A percentile compares a stretch with the other conserved stretches of the same genome.
phyloP scores from a whole-genome alignment of 331 rosid species.

The Malus hybrid region DNA sequence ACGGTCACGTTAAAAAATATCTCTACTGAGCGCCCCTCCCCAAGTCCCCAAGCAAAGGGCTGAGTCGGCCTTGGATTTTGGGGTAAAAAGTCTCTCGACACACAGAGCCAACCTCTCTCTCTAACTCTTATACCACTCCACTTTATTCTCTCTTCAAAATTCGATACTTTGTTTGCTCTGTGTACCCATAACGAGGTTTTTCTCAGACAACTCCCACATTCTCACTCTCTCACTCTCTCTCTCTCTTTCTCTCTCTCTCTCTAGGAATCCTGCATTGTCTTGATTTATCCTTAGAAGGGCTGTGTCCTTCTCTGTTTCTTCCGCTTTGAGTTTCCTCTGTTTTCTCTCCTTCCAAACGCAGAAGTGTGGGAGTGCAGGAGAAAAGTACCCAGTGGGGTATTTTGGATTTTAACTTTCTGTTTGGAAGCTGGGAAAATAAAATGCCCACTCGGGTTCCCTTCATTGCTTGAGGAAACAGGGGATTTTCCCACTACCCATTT shows the following conservation, averaged over 20 bases:
- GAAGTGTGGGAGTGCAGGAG: background rate
- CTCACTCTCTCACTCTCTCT: background rate
- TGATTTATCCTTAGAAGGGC: conserved; percentile 21
- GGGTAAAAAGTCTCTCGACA: conserved; percentile 44
- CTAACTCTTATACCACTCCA: background rate
- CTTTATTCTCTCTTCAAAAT: conserved; percentile 76
- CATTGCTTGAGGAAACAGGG: conserved; percentile 30
- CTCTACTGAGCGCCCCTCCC: conserved; percentile 18
- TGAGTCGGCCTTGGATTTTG: conserved; percentile 61
- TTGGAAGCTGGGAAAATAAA: conserved; percentile 30
- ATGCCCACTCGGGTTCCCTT: conserved; percentile 27
- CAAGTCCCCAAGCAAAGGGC: conserved; percentile 55
- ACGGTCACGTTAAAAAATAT: too few relatives aligned
- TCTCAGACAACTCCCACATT: background rate
- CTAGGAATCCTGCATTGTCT: conserved; percentile 43
- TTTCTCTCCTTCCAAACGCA: conserved; percentile 10
- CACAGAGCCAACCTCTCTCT: conserved; percentile 15
- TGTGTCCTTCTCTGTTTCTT: conserved; percentile 16
- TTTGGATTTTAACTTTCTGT: conserved; percentile 8
- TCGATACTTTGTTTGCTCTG: conserved; percentile 46
- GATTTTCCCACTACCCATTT: conserved; percentile 16
- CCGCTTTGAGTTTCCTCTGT: conserved; percentile 1
- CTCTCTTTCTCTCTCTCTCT: conserved; percentile 14
- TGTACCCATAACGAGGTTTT: conserved; percentile 47
- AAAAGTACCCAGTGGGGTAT: conserved; percentile 15